These are phyloP conservation scores for Pelargonium cotyledonis DNA, from an alignment of 441 rosid genomes.

Conservation along the genomic window DNA sequence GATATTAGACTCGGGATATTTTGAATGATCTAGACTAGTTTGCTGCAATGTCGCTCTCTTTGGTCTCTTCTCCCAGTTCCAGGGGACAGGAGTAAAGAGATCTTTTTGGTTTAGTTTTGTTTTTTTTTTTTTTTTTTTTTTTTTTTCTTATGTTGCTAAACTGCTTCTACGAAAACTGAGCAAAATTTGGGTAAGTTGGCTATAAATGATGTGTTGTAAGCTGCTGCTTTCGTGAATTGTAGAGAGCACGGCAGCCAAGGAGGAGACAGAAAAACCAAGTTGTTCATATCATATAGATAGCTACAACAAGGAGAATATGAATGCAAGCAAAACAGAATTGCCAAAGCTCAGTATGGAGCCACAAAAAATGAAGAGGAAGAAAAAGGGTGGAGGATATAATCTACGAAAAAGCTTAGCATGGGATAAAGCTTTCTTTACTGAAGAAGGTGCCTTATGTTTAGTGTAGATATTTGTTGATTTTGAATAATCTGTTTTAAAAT, in stretches of 20 bases:
- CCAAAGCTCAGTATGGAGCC: constrained; percentile 57
- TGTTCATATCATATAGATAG: constrained; percentile 23
- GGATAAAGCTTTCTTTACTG: constrained; percentile 83
- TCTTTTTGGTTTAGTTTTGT: neutral
- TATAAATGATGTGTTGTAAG: neutral
- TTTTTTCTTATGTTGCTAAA: neutral
- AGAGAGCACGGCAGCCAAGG: constrained; percentile 24
- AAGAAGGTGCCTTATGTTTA: constrained; percentile 49
- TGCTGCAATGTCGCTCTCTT: constrained; percentile 4
- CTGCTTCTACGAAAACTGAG: neutral
- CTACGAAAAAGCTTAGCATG: constrained; percentile 90
- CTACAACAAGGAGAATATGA: constrained; percentile 40
- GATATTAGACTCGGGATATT: neutral
- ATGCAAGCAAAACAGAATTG: constrained; percentile 36
- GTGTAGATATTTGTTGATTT: neutral
- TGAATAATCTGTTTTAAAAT: neutral
- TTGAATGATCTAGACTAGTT: neutral
- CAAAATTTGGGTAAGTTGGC: neutral
- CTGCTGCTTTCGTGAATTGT: constrained; percentile 15
- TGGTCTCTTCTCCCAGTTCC: neutral
- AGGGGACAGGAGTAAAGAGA: constrained; percentile 1
- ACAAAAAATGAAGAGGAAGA: constrained; percentile 86
- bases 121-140: too few species aligned
- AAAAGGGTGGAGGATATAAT: constrained; percentile 66
- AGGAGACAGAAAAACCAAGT: constrained; percentile 23